Base-by-base conservation (phyloP, 1,139 yeast species). In the Blastobotrys malaysiensis region DNA sequence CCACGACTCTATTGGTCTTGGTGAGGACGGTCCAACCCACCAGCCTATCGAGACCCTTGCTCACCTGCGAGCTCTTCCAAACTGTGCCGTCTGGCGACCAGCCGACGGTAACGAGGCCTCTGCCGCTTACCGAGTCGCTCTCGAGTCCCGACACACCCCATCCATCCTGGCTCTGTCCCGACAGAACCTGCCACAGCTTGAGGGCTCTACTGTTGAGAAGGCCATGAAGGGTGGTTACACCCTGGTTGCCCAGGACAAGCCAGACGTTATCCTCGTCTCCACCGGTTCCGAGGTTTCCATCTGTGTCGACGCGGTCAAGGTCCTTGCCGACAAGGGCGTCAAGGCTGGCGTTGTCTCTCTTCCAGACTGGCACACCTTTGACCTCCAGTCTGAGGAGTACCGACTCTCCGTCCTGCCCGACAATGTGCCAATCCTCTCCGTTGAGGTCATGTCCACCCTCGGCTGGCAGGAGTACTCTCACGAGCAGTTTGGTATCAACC, bases 11-110 rank as follows among this genome's bases (percentile, higher is more conserved):
- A 93, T 93, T 70, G 99, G 99, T 77, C 82, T 93, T 66, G 99
- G 99, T 78, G 99, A 93, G 81, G 99, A 93, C 73, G 99, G 99
- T 72, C 99, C 99, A 74, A 93, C 99, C 72, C 99, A 93, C 77
- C 99, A 93, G 81, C 99, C 99, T 75, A 89, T 93, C 68, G 99
- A 93, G 82, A 93, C 99, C 60, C 79, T 93, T 73, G 96, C 98
- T 59, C 99, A 93, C 77, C 84, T 95, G 77, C 89, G 99, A 82
- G 97, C 99, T 64, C 73, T 82, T 68, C 99, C 99, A 78, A 95
- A 95, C 81, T 70, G 84, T 67, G 82, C 86, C 73, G 98, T 93
- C 59, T 93, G 98, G 98, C 89, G 99, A 83, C 99, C 99, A 66
- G 99, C 99, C 71, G 99, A 95, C 74, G 99, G 99, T 79, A 93